Evolutionary conservation across 2,329 filamentous ascomycete species (phyloP), one percentile per base, ranked within the genome.

Genomic region (Fusarium sp.): DNA sequence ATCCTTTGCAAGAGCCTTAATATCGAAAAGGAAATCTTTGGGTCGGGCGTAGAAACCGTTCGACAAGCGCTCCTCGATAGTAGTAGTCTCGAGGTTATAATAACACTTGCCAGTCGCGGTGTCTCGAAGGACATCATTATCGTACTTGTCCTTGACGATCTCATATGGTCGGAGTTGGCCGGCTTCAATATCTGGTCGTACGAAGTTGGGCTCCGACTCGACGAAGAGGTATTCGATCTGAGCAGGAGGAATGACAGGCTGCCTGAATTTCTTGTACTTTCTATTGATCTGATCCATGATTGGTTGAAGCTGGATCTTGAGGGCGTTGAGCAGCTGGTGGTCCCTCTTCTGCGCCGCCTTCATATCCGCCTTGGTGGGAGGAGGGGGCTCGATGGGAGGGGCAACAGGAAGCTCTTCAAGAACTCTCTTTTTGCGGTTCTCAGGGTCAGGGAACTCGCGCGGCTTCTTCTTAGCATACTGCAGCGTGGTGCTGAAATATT

Each of bases 271-370:
- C 77, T 91, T 93, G 82, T 97, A 97, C 77, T 92, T 94, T 67
- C 87, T 86, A 79, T 97, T 96, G 77, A 99, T 93, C 80, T 98
- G 94, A 73, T 99, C 95, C 94, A 99, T 98, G 72, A 98, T 93
- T 3, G 93, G 94, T 79, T 98, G 94, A 57, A 99, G 89, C 56
- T 91, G 85, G 41, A 97, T 90, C 83, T 98, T 99, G 70, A 99
- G 84, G 62, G 91, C 84, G 78, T 98, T 98, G 57, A 98, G 85
- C 13, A 91, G 88, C 69, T 95, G 90, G 51, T 93, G 90, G 76
- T 99, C 97, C 67, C 89, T 88, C 80, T 94, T 92, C 80, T 92
- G 92, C 78, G 95, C 90, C 4, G 87, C 88, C 77, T 94, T 94
- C 63, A 92, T 86, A 76, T 98, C 93, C 58, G 92, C 92, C 77